Conservation (phyloP, 305 asterid species). For the Fraxinus velutina region DNA sequence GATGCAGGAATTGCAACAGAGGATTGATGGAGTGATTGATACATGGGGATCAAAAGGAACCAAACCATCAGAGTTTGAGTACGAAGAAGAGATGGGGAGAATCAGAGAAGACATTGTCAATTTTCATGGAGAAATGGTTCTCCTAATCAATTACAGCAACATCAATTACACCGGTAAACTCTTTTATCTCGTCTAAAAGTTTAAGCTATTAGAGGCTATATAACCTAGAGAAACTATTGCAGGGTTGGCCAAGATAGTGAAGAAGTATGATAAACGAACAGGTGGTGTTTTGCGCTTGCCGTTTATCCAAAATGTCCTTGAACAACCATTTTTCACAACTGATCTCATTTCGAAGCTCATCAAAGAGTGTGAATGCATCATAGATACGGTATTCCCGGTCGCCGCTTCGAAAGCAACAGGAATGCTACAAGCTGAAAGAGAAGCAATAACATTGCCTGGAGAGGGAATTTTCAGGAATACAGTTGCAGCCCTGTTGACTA, state of each 20-base stretch:
- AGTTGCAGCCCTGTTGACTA: slow-evolving; percentile 74
- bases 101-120: slow-evolving; percentile 78
- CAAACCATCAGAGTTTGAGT: slow-evolving; percentile 45
- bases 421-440: not conserved
- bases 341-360: slow-evolving; percentile 79
- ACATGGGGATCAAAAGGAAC: slow-evolving; percentile 44
- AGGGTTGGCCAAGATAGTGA: slow-evolving; percentile 84
- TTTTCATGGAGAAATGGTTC: slow-evolving; percentile 98
- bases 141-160: slow-evolving; percentile 76
- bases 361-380: slow-evolving; percentile 73
- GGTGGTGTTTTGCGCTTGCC: slow-evolving; percentile 75
- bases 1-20: slow-evolving; percentile 70
- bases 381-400: slow-evolving; percentile 60
- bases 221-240: not conserved
- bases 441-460: slow-evolving; percentile 36
- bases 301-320: slow-evolving; percentile 65
- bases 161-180: slow-evolving; percentile 72
- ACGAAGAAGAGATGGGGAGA: slow-evolving; percentile 53
- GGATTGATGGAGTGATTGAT: slow-evolving; percentile 55
- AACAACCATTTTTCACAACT: slow-evolving; percentile 85
- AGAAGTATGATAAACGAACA: slow-evolving; percentile 83
- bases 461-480: slow-evolving; percentile 84
- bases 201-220: not conserved
- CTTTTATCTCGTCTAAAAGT: not conserved
- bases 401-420: slow-evolving; percentile 19